These are phyloP conservation scores for Fusarium sublunatum DNA, from an alignment of 2,329 filamentous ascomycete genomes.

Conservation along the genomic window DNA sequence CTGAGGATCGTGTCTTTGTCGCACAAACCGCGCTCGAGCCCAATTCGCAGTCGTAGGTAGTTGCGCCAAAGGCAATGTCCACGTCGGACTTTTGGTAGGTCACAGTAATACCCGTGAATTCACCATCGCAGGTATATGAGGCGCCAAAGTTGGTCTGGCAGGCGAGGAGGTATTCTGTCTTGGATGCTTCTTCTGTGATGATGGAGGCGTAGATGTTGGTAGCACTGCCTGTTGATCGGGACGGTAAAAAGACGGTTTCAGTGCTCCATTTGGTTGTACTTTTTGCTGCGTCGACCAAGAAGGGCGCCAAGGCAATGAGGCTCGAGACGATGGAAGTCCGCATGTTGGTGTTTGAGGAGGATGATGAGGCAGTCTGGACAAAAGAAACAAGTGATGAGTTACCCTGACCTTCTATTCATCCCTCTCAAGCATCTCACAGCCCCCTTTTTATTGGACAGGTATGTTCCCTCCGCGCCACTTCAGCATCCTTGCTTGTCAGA, in stretches of 20 bases:
- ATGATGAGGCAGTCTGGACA: not conserved
- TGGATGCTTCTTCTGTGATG: conserved; percentile 34
- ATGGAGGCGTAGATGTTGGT: conserved; percentile 42
- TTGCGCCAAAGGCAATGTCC: conserved; percentile 25
- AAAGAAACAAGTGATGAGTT: not conserved
- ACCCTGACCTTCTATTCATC: not conserved
- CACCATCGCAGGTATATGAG: conserved; percentile 36
- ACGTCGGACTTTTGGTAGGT: conserved; percentile 32
- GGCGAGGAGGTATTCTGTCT: conserved; percentile 42
- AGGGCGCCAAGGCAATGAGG: conserved; percentile 4
- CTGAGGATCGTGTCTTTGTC: conserved; percentile 6
- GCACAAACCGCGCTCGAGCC: conserved; percentile 31
- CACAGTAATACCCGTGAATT: conserved; percentile 38
- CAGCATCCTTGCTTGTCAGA: not conserved
- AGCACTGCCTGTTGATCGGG: conserved; percentile 26
- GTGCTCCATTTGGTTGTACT: conserved; percentile 25
- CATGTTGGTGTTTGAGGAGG: not conserved
- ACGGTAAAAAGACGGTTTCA: conserved; percentile 34
- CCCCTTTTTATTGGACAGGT: not conserved
- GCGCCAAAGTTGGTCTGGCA: conserved; percentile 36
- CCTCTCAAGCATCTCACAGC: too few species aligned
- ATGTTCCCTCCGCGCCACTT: not conserved
- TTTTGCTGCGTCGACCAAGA: conserved; percentile 7
- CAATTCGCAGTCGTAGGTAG: conserved; percentile 36
- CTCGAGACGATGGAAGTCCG: not conserved